Percentiles rank a stretch among this genome's conserved stretches.
phyloP scores from a whole-genome alignment of 1,284 basidiomycete species.

The Neolentinus lepideus region DNA sequence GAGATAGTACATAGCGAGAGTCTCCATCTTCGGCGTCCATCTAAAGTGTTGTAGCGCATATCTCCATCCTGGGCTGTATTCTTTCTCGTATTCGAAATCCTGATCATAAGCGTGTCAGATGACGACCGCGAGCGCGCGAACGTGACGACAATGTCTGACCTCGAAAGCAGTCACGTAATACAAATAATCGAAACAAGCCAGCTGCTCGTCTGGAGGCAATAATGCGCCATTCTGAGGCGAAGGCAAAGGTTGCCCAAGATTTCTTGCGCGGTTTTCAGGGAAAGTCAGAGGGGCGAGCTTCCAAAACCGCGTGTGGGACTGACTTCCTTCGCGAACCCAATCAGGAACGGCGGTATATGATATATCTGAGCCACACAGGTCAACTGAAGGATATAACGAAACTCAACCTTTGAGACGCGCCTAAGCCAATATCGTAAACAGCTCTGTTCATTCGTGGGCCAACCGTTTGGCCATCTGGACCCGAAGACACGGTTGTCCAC shows the following conservation, averaged over 20 bases:
- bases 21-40: constrained; percentile 24
- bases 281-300: constrained; percentile 33
- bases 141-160: constrained; percentile 17
- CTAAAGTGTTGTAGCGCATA: constrained; percentile 32
- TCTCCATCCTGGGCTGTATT: constrained; percentile 35
- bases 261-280: constrained; percentile 23
- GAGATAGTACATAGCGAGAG: constrained; percentile 20
- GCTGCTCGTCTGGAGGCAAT: constrained; percentile 41
- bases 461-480: constrained; percentile 22
- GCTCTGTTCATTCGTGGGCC: neutral
- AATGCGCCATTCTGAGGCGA: constrained; percentile 16
- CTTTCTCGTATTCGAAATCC: constrained; percentile 21
- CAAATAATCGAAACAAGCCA: constrained; percentile 45
- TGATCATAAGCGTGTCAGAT: constrained; percentile 3
- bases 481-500: constrained; percentile 32
- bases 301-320: constrained; percentile 31
- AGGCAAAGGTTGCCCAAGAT: constrained; percentile 18
- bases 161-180: constrained; percentile 37
- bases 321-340: constrained; percentile 15
- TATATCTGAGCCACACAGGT: constrained; percentile 18
- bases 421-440: constrained; percentile 27
- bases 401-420: neutral
- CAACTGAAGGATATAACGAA: neutral
- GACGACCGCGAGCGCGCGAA: neutral
- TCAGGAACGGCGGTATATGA: constrained; percentile 28